Percentiles rank a stretch among this genome's conserved stretches.
These are phyloP conservation scores for Inga laurina DNA, from an alignment of 306 rosid species.

Conservation along the genomic window DNA sequence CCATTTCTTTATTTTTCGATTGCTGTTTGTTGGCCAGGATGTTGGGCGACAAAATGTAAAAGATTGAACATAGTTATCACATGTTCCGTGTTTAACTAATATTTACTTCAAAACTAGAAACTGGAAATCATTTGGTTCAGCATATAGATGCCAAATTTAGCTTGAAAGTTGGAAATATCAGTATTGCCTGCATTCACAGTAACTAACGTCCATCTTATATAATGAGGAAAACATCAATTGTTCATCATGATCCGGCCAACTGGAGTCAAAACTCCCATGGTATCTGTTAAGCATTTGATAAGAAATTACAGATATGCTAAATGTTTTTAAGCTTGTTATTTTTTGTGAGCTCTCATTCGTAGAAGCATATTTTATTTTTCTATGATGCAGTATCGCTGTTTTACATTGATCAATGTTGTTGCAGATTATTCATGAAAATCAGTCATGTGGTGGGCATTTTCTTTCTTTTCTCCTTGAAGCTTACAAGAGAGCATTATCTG, in stretches of 20 bases:
- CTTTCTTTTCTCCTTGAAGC: constrained; percentile 60
- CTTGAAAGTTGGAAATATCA: not conserved
- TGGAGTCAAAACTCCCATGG: not conserved
- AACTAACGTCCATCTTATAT: not conserved
- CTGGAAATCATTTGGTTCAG: not conserved
- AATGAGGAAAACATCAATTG: not conserved
- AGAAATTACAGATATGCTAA: not conserved
- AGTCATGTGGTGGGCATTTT: constrained; percentile 61
- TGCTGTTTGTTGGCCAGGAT: not conserved
- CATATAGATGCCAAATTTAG: not conserved
- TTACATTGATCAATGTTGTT: constrained; percentile 6
- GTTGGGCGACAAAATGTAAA: not conserved
- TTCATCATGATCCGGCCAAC: not conserved
- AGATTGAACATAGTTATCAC: not conserved
- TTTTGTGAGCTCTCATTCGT: not conserved
- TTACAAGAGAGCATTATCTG: constrained; percentile 69
- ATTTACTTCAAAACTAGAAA: not conserved
- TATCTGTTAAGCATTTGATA: not conserved
- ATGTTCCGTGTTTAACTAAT: not conserved
- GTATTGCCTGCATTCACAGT: not conserved
- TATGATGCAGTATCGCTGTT: not conserved
- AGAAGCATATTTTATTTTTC: not conserved
- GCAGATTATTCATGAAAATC: constrained; percentile 69
- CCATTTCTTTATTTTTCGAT: not conserved
- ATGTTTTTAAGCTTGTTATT: not conserved